Base-by-base conservation (phyloP, 2,329 filamentous ascomycete genomes). In the Helotiales sp. region DNA sequence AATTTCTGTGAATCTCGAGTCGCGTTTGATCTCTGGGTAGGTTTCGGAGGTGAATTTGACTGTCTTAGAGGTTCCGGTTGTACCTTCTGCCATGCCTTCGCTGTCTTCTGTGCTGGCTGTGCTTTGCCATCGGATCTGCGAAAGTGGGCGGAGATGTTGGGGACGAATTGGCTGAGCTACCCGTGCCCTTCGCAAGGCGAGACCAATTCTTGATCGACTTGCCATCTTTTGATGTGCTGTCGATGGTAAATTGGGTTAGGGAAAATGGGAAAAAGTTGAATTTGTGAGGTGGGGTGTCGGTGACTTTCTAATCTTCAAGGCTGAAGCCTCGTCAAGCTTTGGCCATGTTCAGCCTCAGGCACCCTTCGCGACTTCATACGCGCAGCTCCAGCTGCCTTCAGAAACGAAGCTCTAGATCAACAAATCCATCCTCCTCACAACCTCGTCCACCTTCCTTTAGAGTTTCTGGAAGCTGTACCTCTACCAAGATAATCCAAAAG, bases 1-100 rank as follows among this genome's bases (percentile, higher is more conserved):
- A 66, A 99, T 76, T 70, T 85, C 74, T 29, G 85, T 78, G 73
- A 95, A 99, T 27, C 85, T 87, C 13, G 84, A 73, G 69, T 97
- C 86, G 65, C 95, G 85, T 77, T 93, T 85, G 69, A 99, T 79
- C 59, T 89, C 81, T 8, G 95, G 93, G 70, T 96, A 95, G 54
- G 87, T 89, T 66, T 96, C 90, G 54, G 90, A 85, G 15, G 95
- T 99, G 76, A 89, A 90, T 73, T 89, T 90, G 70, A 88, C 79
- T 15, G 74, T 68, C 63, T 79, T 77, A 10, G 69, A 64, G 27
- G 65, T 55, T 3, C 58, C 63, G n/a, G 67, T 67, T 12, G 65
- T 65, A 24, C 63, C 62, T 58, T 71, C 67, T 38, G 66, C 57
- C 33, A 61, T 54, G 4, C 63, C 67, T 56, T 69, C 67, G 52